Base-by-base conservation (phyloP, 2,329 filamentous ascomycete species). In the Phialophora expanda region DNA sequence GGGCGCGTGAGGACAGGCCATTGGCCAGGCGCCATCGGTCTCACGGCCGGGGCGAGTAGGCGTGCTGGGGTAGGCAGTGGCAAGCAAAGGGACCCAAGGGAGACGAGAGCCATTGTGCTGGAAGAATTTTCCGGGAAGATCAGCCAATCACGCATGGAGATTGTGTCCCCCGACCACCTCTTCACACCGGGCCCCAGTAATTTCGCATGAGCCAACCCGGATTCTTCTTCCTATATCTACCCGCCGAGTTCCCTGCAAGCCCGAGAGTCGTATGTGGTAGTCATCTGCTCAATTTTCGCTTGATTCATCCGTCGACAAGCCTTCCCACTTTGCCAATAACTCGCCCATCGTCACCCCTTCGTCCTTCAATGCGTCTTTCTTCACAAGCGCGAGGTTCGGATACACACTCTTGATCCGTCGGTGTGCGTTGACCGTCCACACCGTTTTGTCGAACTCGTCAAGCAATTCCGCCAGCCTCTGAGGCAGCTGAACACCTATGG, bases 271-370 rank as follows among this genome's bases (percentile, higher is more conserved):
- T 28, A n/a, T 3, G 17, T 28, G 11, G 11, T 30, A 59, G 38
- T 48, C 30, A 50, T 34, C 26, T 22, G 26, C 26, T 48, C 24
- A 46, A 50, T 50, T 59, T 32, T 59, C 56, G 26, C 12, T 28
- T 30, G 26, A 17, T 9, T 46, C 56, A 7, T 59, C 56, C 7
- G 41, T 26, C 24, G 20, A 46, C 14, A 59, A 24, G 20, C 11
- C 56, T 32, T 59, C 56, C 56, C 56, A 59, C 20, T 46, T 34
- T 14, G 56, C 28, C 56, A 59, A 30, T 14, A 59, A 59, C 41
- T 59, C 56, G 41, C 56, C 56, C 56, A 59, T 59, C 5, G 56
- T 59, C 5, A 50, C 14, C 26, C 50, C 56, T n/a, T 34, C 41
- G n/a, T 30, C 44, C 7, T 59, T 41, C 17, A 8, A 12, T 12